A percentile compares a stretch with the other conserved stretches of the same genome.
phyloP scores from a whole-genome alignment of 1,284 basidiomycete genomes.

The Apiotrichum gamsii region DNA sequence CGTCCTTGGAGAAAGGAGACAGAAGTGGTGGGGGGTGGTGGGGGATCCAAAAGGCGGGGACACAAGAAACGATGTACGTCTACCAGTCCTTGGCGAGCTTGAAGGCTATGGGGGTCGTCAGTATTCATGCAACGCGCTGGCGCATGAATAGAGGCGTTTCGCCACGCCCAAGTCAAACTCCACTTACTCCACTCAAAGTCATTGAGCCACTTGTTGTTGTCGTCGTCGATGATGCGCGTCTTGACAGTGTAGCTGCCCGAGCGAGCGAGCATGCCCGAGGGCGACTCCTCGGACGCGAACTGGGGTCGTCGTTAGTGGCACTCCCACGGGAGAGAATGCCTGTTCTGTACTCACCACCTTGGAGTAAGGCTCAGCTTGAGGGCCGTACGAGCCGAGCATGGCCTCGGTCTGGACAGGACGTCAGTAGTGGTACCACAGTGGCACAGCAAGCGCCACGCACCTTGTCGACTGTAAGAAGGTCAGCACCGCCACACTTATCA shows the following conservation, averaged over 20 bases:
- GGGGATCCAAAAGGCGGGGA: too few relatives aligned
- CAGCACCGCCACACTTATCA: neutral
- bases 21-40: too few relatives aligned
- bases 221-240: conserved; percentile 53
- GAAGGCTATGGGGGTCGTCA: conserved; percentile 32
- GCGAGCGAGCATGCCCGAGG: conserved; percentile 54
- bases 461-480: neutral
- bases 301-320: too few relatives aligned
- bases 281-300: conserved; percentile 49
- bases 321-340: too few relatives aligned
- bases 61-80: too few relatives aligned
- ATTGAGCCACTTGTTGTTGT: conserved; percentile 46
- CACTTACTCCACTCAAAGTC: conserved; percentile 48
- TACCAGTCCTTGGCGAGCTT: conserved; percentile 48
- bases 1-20: too few relatives aligned
- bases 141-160: neutral
- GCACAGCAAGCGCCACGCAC: neutral
- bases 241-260: conserved; percentile 51
- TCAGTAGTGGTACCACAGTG: neutral
- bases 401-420: conserved; percentile 38
- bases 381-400: conserved; percentile 54
- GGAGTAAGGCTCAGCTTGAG: conserved; percentile 43
- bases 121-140: neutral
- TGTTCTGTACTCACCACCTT: conserved; percentile 48
- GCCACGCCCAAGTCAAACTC: too few relatives aligned